These are phyloP conservation scores for Coprinopsis strossmayeri DNA, from an alignment of 768 basidiomycete genomes.

Conservation along the genomic window DNA sequence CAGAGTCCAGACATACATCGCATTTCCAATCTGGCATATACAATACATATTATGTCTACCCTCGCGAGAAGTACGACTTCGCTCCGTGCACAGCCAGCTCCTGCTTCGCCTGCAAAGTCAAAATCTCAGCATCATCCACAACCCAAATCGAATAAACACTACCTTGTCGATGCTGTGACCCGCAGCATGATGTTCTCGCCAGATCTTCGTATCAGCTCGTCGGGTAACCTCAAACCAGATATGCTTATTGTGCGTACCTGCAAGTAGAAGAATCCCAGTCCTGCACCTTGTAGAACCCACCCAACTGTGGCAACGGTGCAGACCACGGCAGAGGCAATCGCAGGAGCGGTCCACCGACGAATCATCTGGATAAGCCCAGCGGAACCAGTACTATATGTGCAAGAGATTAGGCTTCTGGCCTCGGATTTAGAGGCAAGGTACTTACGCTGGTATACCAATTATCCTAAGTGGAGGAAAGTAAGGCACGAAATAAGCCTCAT, in stretches of 20 bases:
- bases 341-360: constrained; percentile 62
- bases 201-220: too few species aligned
- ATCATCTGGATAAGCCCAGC: constrained; percentile 95
- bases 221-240: too few species aligned
- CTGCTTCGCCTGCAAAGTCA: constrained; percentile 61
- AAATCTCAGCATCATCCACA: constrained; percentile 9
- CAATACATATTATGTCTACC: too few species aligned
- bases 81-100: constrained; percentile 83
- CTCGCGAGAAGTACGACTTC: constrained; percentile 82
- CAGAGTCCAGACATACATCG: background rate
- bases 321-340: constrained; percentile 76
- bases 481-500: constrained; percentile 18
- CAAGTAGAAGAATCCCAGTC: constrained; percentile 75
- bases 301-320: constrained; percentile 77
- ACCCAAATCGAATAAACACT: constrained; percentile 15
- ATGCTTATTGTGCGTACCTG: constrained; percentile 44
- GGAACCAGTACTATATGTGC: constrained; percentile 69
- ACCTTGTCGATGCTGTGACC: constrained; percentile 89
- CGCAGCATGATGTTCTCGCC: constrained; percentile 55
- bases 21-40: background rate
- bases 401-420: constrained; percentile 20
- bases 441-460: constrained; percentile 84
- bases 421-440: constrained; percentile 23
- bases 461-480: constrained; percentile 52
- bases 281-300: constrained; percentile 82